Evolutionary conservation across 805 yeast genomes (phyloP).

Genomic region (Pachysolen tannophilus): DNA sequence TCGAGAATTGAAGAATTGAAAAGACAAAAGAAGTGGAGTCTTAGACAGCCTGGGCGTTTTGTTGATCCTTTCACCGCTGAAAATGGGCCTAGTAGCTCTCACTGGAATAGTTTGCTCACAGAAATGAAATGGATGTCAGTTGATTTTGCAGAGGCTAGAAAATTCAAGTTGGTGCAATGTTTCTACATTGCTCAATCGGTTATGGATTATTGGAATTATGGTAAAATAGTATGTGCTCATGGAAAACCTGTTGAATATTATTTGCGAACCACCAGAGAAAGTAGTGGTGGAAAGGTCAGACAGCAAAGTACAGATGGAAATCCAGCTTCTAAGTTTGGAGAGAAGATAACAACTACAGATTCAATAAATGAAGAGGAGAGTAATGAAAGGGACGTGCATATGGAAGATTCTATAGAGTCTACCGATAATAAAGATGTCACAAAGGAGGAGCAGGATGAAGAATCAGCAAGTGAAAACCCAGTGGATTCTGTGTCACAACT

Average conservation of each 20-base stretch:
- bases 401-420: slow-evolving; percentile 11
- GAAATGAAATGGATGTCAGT: slow-evolving; percentile 83
- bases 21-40: slow-evolving; percentile 82
- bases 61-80: slow-evolving; percentile 49
- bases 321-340: slow-evolving; percentile 9
- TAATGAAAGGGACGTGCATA: slow-evolving; percentile 11
- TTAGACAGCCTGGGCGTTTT: slow-evolving; percentile 72
- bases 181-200: slow-evolving; percentile 65
- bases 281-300: background rate
- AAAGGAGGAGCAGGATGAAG: slow-evolving; percentile 4
- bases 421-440: slow-evolving; percentile 7
- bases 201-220: slow-evolving; percentile 69
- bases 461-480: slow-evolving; percentile 4
- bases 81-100: slow-evolving; percentile 33
- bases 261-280: slow-evolving; percentile 10
- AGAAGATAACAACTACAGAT: slow-evolving; percentile 5
- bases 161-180: slow-evolving; percentile 65
- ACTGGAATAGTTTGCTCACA: slow-evolving; percentile 65
- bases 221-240: slow-evolving; percentile 59
- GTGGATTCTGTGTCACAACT: slow-evolving; percentile 1
- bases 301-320: slow-evolving; percentile 1
- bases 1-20: slow-evolving; percentile 89
- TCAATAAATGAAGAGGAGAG: slow-evolving; percentile 10
- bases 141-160: slow-evolving; percentile 65
- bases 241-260: slow-evolving; percentile 32